Evolutionary conservation across 345 rosid species (phyloP).

Genomic region (Arabis hirsuta): DNA sequence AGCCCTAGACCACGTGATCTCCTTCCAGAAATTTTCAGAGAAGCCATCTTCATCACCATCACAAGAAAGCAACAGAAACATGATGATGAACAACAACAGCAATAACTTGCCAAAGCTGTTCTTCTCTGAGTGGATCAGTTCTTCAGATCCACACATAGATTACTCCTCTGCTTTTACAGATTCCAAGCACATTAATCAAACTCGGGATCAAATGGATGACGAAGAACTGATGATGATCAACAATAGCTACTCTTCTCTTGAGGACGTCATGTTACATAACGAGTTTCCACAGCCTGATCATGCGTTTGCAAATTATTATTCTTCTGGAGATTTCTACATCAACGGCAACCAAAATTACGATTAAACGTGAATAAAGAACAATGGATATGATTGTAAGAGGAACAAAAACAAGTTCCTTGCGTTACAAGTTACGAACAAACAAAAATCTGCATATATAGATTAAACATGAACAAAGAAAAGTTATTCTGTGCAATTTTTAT

Average conservation of each 20-base stretch:
- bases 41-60: conserved; percentile 39
- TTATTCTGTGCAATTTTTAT: not conserved
- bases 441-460: conserved; percentile 1
- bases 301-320: conserved; percentile 53
- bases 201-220: conserved; percentile 23
- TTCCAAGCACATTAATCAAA: conserved; percentile 37
- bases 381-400: not conserved
- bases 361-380: conserved; percentile 29
- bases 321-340: conserved; percentile 48
- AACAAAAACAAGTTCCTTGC: not conserved
- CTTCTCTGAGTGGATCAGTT: conserved; percentile 80
- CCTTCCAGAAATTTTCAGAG: conserved; percentile 38
- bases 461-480: conserved; percentile 20
- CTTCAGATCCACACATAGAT: conserved; percentile 40
- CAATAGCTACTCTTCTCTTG: conserved; percentile 36
- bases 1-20: conserved; percentile 42
- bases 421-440: not conserved
- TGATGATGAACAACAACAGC: conserved; percentile 22
- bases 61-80: conserved; percentile 34
- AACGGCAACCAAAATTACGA: conserved; percentile 52
- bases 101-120: conserved; percentile 58
- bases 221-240: conserved; percentile 36
- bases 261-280: conserved; percentile 50
- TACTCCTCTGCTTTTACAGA: conserved; percentile 29
- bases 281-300: conserved; percentile 55